Evolutionary conservation across 371 early-diverging fungal genomes (phyloP), one percentile per base, ranked within the genome.

Genomic region (Mortierella sp.): DNA sequence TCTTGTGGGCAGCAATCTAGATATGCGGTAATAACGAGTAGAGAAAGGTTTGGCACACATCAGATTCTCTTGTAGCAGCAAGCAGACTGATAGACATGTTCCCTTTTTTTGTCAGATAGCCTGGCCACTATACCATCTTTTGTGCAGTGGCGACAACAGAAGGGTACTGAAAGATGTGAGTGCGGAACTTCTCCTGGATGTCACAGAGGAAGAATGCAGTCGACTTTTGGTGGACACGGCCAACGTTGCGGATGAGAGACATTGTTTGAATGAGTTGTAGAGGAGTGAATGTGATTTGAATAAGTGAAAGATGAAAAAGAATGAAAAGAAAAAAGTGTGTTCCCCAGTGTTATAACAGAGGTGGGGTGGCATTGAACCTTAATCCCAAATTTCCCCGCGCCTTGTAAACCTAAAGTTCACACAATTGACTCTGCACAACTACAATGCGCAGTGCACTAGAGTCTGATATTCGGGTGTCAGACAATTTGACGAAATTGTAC

Each of bases 131-230:
- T 76, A 96, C 92, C 96, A 97, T 93, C 86, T 97, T 97, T 52
- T 88, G 80, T 3, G 97, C 95, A n/a, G 95, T 96, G 48, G 92
- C 87, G 58, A 97, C 90, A 48, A 98, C 88, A 40, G 91, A 89
- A 32, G 91, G 90, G 69, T 90, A 96, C 45, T 92, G 91, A 88
- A 92, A 92, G 83, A 97, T 97, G 58, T 87, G 86, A 1, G 88
- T 74, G 69, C 94, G 88, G 87, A 98, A 98, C 63, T 91, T 89
- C 60, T 95, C 96, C 86, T 98, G 97, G 63, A 98, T 90, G 82
- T 98, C 97, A 84, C 98, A 98, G 53, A 96, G 85, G 71, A 98
- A 93, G 75, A 98, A 91, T n/a, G 95, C 95, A 0, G 96, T 94
- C 19, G 91, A 85, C 64, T 87, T 76, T 60, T 90, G 91, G 63